Base-by-base conservation (phyloP, 768 basidiomycete genomes). In the Leccinum variicolor region DNA sequence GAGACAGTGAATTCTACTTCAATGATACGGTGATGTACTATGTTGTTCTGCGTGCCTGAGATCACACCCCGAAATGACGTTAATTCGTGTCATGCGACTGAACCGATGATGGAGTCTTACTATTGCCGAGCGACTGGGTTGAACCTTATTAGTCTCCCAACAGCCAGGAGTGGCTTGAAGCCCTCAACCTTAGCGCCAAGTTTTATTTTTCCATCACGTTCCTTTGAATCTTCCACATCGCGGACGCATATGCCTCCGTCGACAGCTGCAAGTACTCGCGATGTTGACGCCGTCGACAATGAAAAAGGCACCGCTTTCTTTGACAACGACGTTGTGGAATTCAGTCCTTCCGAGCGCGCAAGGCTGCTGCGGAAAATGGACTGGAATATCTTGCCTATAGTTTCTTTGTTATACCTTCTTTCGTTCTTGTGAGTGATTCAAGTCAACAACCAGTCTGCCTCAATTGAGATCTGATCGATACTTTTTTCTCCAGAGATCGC, bases 351-450 rank as follows among this genome's bases (percentile, higher is more conserved):
- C 31, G 67, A 72, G 50, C 71, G 67, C 26, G 58, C 65, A 2
- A 70, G 62, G 56, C 49, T 72, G 8, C 58, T 80, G 47, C 70
- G 77, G 25, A 81, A 80, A 62, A 60, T 81, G 29, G 79, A 81
- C 60, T 65, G 68, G 58, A 77, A 80, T 58, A 61, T 81, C 23
- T 61, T 81, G 50, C 78, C 79, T 7, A 71, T 80, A 50, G 73
- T 80, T 36, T 78, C 77, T 6, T 55, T 79, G 36, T 63, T 81
- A 11, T 80, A 79, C 56, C 67, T 81, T 41, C 69, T 79, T 51
- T 79, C 77, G 7, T 81, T 80, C 62, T 64, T 81, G 76, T 79
- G 58, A 70, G 78, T 74, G 50, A 4, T 25, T 2, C 49, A 28
- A 31, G 7, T 46, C 17, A 23, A 41, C 4, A 43, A 25, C 41